Percentiles rank a stretch among this genome's conserved stretches.
Evolutionary conservation across 2,329 filamentous ascomycete species (phyloP).

Genomic region (Dryadomyces sulphureus): DNA sequence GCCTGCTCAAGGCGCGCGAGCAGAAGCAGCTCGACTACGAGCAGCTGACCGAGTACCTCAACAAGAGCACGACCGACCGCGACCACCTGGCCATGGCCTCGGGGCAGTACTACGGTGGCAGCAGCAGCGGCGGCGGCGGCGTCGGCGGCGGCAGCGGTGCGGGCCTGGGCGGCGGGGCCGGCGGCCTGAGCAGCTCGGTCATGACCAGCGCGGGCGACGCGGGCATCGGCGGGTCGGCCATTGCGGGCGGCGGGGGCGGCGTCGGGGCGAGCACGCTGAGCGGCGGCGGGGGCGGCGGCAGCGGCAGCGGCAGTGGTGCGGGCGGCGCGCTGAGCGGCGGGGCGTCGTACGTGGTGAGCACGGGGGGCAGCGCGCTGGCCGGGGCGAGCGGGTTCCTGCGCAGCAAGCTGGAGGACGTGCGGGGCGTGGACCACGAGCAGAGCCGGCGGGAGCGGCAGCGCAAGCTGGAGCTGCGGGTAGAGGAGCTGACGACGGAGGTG

Average conservation of each 20-base stretch:
- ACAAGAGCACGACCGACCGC: slow-evolving; percentile 75
- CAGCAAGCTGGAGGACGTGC: slow-evolving; percentile 89
- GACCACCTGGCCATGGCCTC: slow-evolving; percentile 50
- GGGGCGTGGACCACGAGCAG: slow-evolving; percentile 92
- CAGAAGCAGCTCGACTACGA: slow-evolving; percentile 98
- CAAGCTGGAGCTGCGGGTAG: slow-evolving; percentile 83
- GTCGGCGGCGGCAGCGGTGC: slow-evolving; percentile 6
- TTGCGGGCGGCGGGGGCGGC: slow-evolving; percentile 3
- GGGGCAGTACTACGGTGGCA: slow-evolving; percentile 29
- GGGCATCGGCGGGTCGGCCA: slow-evolving; percentile 6
- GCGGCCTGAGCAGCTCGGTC: neutral
- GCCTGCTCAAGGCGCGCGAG: slow-evolving; percentile 80
- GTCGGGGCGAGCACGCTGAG: neutral
- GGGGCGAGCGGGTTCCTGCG: slow-evolving; percentile 79
- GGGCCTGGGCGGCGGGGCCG: neutral
- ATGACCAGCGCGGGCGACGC: neutral
- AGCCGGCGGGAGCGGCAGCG: slow-evolving; percentile 72
- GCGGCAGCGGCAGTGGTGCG: neutral
- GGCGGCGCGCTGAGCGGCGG: slow-evolving; percentile 21
- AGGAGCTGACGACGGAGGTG: slow-evolving; percentile 78
- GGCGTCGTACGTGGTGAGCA: slow-evolving; percentile 6
- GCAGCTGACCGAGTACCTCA: slow-evolving; percentile 86
- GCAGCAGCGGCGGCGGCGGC: slow-evolving; percentile 13
- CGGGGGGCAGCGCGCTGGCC: slow-evolving; percentile 28
- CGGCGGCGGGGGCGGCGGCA: slow-evolving; percentile 14